A percentile compares a stretch with the other conserved stretches of the same genome.
These are phyloP conservation scores for Phytomonas sp. DNA, from an alignment of 208 protist species.

Conservation along the genomic window DNA sequence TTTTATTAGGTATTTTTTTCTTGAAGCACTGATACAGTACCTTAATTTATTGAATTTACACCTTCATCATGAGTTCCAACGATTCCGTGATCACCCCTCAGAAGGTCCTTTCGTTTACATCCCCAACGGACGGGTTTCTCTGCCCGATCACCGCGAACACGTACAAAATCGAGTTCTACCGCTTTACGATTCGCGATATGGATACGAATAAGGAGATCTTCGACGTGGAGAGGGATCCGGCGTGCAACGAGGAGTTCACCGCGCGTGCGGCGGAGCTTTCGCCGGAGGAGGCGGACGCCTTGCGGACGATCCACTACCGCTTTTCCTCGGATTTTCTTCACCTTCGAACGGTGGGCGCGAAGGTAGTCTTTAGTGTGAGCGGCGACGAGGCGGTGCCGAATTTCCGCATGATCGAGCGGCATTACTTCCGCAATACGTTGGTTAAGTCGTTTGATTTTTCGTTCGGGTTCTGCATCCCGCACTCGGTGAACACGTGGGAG, in stretches of 20 bases:
- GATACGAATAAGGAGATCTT: slow-evolving; percentile 80
- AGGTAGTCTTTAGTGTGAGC: slow-evolving; percentile 89
- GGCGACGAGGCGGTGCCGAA: slow-evolving; percentile 73
- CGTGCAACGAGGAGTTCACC: slow-evolving; percentile 24
- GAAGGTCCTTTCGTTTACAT: slow-evolving; percentile 51
- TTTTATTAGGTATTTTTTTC: neutral
- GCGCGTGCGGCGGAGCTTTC: slow-evolving; percentile 23
- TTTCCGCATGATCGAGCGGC: slow-evolving; percentile 96
- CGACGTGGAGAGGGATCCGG: slow-evolving; percentile 57
- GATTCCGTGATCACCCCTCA: slow-evolving; percentile 43
- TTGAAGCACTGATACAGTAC: neutral
- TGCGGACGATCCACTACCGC: slow-evolving; percentile 83
- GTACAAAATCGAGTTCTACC: slow-evolving; percentile 92
- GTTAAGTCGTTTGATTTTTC: slow-evolving; percentile 94
- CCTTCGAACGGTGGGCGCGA: slow-evolving; percentile 70
- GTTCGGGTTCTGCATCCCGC: slow-evolving; percentile 96
- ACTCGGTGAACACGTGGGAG: slow-evolving; percentile 94
- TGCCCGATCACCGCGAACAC: slow-evolving; percentile 89
- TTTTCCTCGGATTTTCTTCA: slow-evolving; percentile 83
- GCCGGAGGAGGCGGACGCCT: slow-evolving; percentile 35
- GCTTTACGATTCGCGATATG: slow-evolving; percentile 91
- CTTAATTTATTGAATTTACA: neutral
- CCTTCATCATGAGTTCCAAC: neutral
- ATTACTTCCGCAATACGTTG: slow-evolving; percentile 92
- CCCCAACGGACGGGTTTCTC: slow-evolving; percentile 80